A percentile compares a stretch with the other conserved stretches of the same genome.
phyloP scores from a whole-genome alignment of 805 yeast genomes.

The Wickerhamomyces pijperi region DNA sequence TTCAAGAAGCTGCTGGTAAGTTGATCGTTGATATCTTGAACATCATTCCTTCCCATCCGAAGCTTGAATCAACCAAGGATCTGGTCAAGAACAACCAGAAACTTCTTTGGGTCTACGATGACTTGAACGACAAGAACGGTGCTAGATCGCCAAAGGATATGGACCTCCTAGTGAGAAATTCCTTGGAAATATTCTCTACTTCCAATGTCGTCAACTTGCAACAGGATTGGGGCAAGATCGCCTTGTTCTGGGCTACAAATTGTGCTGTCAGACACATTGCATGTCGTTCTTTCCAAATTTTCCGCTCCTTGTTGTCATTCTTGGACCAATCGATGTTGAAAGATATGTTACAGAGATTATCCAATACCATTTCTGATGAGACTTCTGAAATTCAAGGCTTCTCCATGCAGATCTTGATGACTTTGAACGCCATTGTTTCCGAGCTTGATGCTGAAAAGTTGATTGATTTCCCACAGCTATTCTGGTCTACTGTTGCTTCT shows the following conservation, averaged over 20 bases:
- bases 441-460: slow-evolving; percentile 70
- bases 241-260: slow-evolving; percentile 91
- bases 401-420: slow-evolving; percentile 94
- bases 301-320: slow-evolving; percentile 71
- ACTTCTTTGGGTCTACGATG: slow-evolving; percentile 76
- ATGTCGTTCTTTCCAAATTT: slow-evolving; percentile 89
- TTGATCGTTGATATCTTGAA: slow-evolving; percentile 63
- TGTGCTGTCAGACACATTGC: slow-evolving; percentile 97
- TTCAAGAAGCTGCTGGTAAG: slow-evolving; percentile 76
- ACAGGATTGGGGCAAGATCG: slow-evolving; percentile 73
- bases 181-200: slow-evolving; percentile 43
- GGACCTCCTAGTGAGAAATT: slow-evolving; percentile 61
- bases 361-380: slow-evolving; percentile 87
- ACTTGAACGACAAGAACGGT: slow-evolving; percentile 64
- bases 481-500: slow-evolving; percentile 93
- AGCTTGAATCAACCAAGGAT: slow-evolving; percentile 45
- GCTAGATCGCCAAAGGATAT: slow-evolving; percentile 79
- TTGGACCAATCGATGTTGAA: slow-evolving; percentile 81
- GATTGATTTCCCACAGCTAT: slow-evolving; percentile 82
- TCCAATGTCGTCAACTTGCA: slow-evolving; percentile 39
- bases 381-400: slow-evolving; percentile 89
- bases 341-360: slow-evolving; percentile 87
- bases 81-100: slow-evolving; percentile 40
- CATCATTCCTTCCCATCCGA: slow-evolving; percentile 39
- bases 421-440: slow-evolving; percentile 84